phyloP scores from a whole-genome alignment of 805 yeast genomes.

The Brettanomyces custersianus region DNA sequence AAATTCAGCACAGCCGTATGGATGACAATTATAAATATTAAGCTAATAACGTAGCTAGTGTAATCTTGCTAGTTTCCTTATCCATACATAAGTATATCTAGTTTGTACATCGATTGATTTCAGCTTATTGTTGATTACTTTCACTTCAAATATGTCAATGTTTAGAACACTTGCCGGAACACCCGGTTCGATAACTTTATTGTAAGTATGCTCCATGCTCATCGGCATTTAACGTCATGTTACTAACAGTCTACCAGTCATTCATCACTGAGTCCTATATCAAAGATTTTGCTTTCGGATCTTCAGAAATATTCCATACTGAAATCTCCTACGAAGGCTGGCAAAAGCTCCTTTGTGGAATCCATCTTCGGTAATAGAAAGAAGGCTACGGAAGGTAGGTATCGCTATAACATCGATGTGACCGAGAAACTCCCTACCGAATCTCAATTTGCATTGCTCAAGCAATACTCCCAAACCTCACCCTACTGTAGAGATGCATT shows the following conservation, averaged over 20 bases:
- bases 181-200: constrained; percentile 39
- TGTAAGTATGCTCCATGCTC: constrained; percentile 16
- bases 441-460: constrained; percentile 25
- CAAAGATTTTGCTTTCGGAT: constrained; percentile 8
- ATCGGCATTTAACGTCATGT: too few species aligned
- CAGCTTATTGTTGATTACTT: too few species aligned
- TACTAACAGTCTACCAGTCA: constrained; percentile 17
- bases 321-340: not conserved
- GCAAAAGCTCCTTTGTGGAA: not conserved
- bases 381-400: constrained; percentile 10
- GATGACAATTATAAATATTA: too few species aligned
- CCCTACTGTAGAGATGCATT: constrained; percentile 23
- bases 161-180: constrained; percentile 35
- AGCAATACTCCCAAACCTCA: constrained; percentile 16
- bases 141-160: constrained; percentile 32
- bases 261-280: constrained; percentile 16
- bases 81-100: too few species aligned
- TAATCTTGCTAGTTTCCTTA: too few species aligned
- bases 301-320: constrained; percentile 8
- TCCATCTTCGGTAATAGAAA: constrained; percentile 9
- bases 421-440: constrained; percentile 18
- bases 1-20: too few species aligned
- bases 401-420: constrained; percentile 19
- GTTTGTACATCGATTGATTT: too few species aligned
- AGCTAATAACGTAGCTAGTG: too few species aligned